Base-by-base conservation (phyloP, 2,329 filamentous ascomycete species). In the Pseudogymnoascus sp. region DNA sequence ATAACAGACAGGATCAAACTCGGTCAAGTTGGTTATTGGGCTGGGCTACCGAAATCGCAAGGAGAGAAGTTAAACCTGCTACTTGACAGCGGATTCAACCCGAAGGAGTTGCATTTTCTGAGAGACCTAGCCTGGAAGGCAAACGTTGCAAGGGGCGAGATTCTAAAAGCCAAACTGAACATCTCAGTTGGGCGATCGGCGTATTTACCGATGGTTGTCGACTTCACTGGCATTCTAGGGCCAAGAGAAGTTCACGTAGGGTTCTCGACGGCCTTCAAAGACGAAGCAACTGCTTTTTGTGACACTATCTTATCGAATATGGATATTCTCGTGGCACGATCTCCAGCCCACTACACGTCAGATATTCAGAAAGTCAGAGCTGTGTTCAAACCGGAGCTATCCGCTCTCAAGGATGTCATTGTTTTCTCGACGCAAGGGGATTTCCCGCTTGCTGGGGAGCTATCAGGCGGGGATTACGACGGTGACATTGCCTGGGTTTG, bases 381-480 rank as follows among this genome's bases (percentile, higher is more conserved):
- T 0, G 82, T 85, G 0, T 82, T 79, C 62, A 78, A 75, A n/a
- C 76, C 78, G 0, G 77, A 84, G 39, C 73, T 92, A 0, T 81
- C 84, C 2, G 80, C 82, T 2, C 72, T 96, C 0, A 87, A 87
- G 62, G 87, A 96, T 65, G 84, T 96, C 1, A 78, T 94, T 12
- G 79, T 96, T 0, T 96, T 97, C 65, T 78, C 89, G 0, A 77
- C 76, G 0, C 81, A 79, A 61, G 88, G 88, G 0, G 68, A 78
- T 23, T 74, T 73, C 0, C 82, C 88, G 0, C 76, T 91, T 0
- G 89, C 88, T 0, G 80, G 83, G 7, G 84, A 85, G 66, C 75
- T 92, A 0, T 89, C 88, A 1, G 89, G 89, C 0, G 89, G 89
- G 0, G 89, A 92, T 67, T 92, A 91, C 63, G 89, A 92, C 64